Conservation (phyloP, 106 monocot genomes). For the Agapanthus africanus region DNA sequence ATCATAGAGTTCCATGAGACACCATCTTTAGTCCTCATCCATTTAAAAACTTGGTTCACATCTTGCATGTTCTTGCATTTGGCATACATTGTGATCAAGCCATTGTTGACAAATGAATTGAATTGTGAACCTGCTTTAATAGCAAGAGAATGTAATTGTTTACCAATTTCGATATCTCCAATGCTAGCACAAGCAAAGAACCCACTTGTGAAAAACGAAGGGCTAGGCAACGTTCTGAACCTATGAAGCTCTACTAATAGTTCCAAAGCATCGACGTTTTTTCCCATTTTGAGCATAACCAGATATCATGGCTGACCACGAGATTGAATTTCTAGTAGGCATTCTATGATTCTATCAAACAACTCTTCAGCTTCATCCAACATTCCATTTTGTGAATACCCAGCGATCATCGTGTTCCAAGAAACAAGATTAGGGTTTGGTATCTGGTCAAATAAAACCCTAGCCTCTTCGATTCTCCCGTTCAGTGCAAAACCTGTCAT, state of each 20-base stretch:
- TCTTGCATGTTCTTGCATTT: conserved; percentile 40
- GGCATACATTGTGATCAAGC: conserved; percentile 61
- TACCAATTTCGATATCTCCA: conserved; percentile 45
- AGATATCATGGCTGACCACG: conserved; percentile 56
- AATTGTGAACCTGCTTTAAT: conserved; percentile 55
- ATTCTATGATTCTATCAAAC: conserved; percentile 45
- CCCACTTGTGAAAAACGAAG: conserved; percentile 46
- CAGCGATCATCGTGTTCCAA: conserved; percentile 68
- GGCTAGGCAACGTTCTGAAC: conserved; percentile 31
- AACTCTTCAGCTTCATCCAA: conserved; percentile 35
- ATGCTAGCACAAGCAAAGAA: conserved; percentile 49
- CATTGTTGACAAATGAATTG: conserved; percentile 51
- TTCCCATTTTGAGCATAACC: conserved; percentile 51
- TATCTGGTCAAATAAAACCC: conserved; percentile 41
- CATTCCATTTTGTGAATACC: conserved; percentile 50
- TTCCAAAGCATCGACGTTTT: conserved; percentile 38
- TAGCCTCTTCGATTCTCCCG: conserved; percentile 38
- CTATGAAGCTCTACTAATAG: conserved; percentile 41
- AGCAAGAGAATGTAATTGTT: conserved; percentile 51
- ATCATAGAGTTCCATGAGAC: conserved; percentile 72
- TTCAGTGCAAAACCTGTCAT: conserved; percentile 42
- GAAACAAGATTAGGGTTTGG: conserved; percentile 35
- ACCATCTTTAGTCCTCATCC: conserved; percentile 43
- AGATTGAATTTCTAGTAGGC: conserved; percentile 36
- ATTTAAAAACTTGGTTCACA: conserved; percentile 28